Evolutionary conservation across 1,284 basidiomycete genomes (phyloP).

Genomic region (Naganishia albida): DNA sequence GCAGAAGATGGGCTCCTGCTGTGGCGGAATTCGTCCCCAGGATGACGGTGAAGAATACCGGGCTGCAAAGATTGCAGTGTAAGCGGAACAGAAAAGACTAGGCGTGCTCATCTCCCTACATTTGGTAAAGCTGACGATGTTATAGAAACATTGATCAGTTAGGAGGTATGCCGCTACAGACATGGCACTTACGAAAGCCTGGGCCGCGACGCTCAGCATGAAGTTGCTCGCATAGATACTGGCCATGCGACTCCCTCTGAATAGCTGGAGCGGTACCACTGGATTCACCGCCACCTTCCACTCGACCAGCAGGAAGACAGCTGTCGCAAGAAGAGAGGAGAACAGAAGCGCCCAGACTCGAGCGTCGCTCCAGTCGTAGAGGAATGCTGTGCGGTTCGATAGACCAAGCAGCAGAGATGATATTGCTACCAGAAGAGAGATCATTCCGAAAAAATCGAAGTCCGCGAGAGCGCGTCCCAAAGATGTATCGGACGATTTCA

Average conservation of each 20-base stretch:
- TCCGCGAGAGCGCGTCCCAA: constrained; percentile 26
- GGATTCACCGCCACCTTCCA: constrained; percentile 69
- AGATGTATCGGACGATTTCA: not conserved
- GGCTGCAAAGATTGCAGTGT: constrained; percentile 35
- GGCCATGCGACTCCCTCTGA: constrained; percentile 68
- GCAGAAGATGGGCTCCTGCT: constrained; percentile 66
- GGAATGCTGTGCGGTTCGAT: constrained; percentile 77
- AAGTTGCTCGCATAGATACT: constrained; percentile 46
- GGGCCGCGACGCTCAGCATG: constrained; percentile 66
- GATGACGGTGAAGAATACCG: constrained; percentile 52
- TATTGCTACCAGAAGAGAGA: constrained; percentile 67
- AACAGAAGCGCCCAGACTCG: constrained; percentile 67
- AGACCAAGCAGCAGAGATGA: constrained; percentile 74
- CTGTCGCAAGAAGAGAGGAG: constrained; percentile 59
- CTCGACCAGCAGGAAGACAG: constrained; percentile 71
- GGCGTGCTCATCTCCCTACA: constrained; percentile 34
- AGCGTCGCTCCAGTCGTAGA: constrained; percentile 72
- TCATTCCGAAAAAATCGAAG: constrained; percentile 48
- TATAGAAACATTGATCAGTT: not conserved
- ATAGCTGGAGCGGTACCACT: constrained; percentile 74
- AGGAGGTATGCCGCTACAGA: not conserved
- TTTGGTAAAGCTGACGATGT: constrained; percentile 39
- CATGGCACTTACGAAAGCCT: constrained; percentile 63
- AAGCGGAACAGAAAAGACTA: constrained; percentile 8
- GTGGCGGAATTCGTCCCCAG: constrained; percentile 45